These are phyloP conservation scores for Leishmania guyanensis DNA, from an alignment of 208 protist species.

Conservation along the genomic window DNA sequence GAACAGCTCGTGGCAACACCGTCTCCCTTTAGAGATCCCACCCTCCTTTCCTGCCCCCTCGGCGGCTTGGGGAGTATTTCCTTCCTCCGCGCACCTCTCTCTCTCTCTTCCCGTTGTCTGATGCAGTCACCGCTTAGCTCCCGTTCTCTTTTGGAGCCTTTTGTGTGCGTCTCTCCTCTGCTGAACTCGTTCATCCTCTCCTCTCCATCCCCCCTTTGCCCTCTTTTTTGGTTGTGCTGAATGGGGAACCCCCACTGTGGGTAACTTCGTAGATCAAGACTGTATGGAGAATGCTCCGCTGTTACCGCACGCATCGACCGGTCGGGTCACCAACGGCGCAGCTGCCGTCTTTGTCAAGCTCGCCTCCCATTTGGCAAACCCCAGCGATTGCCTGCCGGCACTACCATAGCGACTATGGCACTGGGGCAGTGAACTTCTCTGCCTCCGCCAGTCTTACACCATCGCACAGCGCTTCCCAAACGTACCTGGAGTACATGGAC, in stretches of 20 bases:
- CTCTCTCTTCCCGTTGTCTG: not conserved
- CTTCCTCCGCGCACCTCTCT: not conserved
- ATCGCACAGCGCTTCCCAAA: conserved; percentile 8
- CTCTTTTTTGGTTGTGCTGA: not conserved
- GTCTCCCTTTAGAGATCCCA: not conserved
- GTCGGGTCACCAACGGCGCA: not conserved
- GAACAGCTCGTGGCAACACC: not conserved
- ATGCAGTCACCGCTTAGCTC: not conserved
- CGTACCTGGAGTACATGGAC: conserved; percentile 68
- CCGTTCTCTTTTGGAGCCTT: not conserved
- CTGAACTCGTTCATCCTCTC: not conserved
- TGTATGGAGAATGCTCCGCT: conserved; percentile 13
- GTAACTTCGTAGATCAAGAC: not conserved
- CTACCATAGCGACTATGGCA: not conserved
- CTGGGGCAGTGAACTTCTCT: not conserved
- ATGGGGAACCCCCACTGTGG: not conserved
- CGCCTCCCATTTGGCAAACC: not conserved
- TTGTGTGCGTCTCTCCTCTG: not conserved
- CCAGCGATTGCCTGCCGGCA: not conserved
- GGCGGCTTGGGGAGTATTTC: not conserved
- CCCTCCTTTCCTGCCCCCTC: no score
- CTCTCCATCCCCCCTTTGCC: not conserved
- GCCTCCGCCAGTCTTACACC: not conserved
- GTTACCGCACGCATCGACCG: not conserved
- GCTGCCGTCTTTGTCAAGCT: not conserved